Conservation (phyloP, 495 filamentous ascomycete genomes). For the Penicillium silybi region DNA sequence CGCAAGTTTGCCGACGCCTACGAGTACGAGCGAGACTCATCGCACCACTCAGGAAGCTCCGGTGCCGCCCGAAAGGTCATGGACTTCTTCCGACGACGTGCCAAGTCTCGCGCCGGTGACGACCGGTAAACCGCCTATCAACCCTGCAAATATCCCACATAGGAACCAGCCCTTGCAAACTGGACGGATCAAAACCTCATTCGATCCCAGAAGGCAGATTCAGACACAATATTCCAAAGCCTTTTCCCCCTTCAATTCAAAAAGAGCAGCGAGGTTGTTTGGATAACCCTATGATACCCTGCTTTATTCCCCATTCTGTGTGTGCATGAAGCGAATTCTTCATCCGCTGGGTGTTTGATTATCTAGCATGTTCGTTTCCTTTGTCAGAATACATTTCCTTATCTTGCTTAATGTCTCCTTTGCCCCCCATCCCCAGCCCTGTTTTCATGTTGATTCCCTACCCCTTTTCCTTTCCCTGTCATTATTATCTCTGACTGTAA, state of each 20-base stretch:
- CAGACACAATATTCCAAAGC: slow-evolving; percentile 20
- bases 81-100: slow-evolving; percentile 92
- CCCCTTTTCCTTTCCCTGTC: slow-evolving; percentile 29
- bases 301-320: slow-evolving; percentile 36
- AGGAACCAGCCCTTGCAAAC: slow-evolving; percentile 10
- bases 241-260: slow-evolving; percentile 12
- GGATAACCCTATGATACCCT: slow-evolving; percentile 47
- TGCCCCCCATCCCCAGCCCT: slow-evolving; percentile 12
- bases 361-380: slow-evolving; percentile 37
- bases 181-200: slow-evolving; percentile 13
- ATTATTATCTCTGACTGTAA: slow-evolving; percentile 44
- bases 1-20: slow-evolving; percentile 88
- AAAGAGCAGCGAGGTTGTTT: slow-evolving; percentile 42
- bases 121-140: slow-evolving; percentile 32
- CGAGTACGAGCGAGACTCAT: slow-evolving; percentile 63
- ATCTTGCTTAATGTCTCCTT: slow-evolving; percentile 30
- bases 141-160: slow-evolving; percentile 4
- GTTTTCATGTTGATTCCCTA: slow-evolving; percentile 18
- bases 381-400: slow-evolving; percentile 37
- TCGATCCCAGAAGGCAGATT: slow-evolving; percentile 23
- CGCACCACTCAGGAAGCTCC: slow-evolving; percentile 73
- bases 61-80: slow-evolving; percentile 89
- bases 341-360: slow-evolving; percentile 28
- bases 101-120: slow-evolving; percentile 67
- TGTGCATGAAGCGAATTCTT: slow-evolving; percentile 38